phyloP scores from a whole-genome alignment of 108 stramenopile species.

The Pseudonitzschia delicatissima region DNA sequence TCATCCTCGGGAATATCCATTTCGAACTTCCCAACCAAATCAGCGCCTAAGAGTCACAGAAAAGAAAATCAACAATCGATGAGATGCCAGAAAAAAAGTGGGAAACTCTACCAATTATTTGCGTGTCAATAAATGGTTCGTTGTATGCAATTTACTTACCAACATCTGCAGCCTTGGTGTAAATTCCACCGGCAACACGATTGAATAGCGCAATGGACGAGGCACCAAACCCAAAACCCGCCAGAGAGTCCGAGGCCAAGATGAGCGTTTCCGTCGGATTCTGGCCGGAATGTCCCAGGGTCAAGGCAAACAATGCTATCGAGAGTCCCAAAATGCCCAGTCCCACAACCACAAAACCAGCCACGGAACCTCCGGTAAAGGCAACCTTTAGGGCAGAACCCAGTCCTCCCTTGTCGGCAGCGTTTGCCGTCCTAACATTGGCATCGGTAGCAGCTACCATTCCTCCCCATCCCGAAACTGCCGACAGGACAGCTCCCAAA shows the following conservation, averaged over 20 bases:
- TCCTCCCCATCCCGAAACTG: conserved; percentile 35
- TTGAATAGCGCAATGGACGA: conserved; percentile 96
- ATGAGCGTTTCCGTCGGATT: neutral
- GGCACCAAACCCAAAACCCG: conserved; percentile 95
- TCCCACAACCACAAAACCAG: conserved; percentile 62
- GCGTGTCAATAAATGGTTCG: no score
- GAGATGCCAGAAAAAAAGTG: neutral
- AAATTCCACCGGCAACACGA: conserved; percentile 97
- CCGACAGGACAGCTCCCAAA: conserved; percentile 83
- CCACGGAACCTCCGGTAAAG: conserved; percentile 73
- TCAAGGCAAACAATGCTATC: conserved; percentile 53
- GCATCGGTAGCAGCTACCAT: conserved; percentile 69
- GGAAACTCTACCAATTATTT: neutral
- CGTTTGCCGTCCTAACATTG: conserved; percentile 92
- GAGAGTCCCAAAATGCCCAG: conserved; percentile 57
- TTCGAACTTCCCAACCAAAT: conserved; percentile 96
- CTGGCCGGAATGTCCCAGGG: conserved; percentile 40
- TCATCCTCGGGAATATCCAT: conserved; percentile 96
- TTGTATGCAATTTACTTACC: conserved; percentile 36
- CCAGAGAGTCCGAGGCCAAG: conserved; percentile 54
- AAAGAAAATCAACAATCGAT: neutral
- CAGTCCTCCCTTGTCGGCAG: conserved; percentile 76
- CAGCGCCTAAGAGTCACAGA: conserved; percentile 67
- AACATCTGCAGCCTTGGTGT: conserved; percentile 98
- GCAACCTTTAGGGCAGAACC: conserved; percentile 81